Base-by-base conservation (phyloP, 495 filamentous ascomycete genomes). In the Hypoxylon lienhwacheense region DNA sequence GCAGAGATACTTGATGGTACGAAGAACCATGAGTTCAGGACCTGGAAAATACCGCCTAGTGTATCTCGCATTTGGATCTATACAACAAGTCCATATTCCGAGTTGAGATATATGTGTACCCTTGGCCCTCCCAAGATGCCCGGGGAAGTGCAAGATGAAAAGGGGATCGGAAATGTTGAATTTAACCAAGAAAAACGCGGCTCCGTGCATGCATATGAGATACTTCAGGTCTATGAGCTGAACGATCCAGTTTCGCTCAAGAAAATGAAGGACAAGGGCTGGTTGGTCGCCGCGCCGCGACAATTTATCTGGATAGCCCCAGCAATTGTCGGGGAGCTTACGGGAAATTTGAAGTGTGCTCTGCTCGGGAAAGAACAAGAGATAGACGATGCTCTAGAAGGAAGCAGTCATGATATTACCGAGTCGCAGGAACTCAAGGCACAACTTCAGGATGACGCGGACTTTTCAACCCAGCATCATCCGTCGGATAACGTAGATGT, bases 201-300 rank as follows among this genome's bases (percentile, higher is more conserved):
- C 5, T 56, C 58, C 20, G 70, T 68, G 19, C 71, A 55, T 29
- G 78, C 78, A 11, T 73, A 77, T 37, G 72, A 79, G 58, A 64
- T 81, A 22, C 21, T 72, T 3, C 75, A 80, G 48, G 70, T 81
- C 5, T 81, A 81, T 42, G 68, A 76, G 53, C 70, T 82, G 3
- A 77, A 79, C 40, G 73, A 80, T 43, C 74, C 77, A 0, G 59
- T 78, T n/a, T 65, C 72, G 1, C 51, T 71, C 11, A 61, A 66
- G 1, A 60, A 70, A 8, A 70, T 80, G 68, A 62, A 69, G 37
- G 59, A 67, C 8, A 70, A 74, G 16, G 76, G 73, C 0, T 71
- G 76, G 71, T 54, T 77, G 2, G 53, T 63, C 0, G 50, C 53
- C 6, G 31, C 71, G 3, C 76, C 76, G 19, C 65, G 63, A 46